Conservation (phyloP, 441 rosid genomes). For the Lepidium campestre region DNA sequence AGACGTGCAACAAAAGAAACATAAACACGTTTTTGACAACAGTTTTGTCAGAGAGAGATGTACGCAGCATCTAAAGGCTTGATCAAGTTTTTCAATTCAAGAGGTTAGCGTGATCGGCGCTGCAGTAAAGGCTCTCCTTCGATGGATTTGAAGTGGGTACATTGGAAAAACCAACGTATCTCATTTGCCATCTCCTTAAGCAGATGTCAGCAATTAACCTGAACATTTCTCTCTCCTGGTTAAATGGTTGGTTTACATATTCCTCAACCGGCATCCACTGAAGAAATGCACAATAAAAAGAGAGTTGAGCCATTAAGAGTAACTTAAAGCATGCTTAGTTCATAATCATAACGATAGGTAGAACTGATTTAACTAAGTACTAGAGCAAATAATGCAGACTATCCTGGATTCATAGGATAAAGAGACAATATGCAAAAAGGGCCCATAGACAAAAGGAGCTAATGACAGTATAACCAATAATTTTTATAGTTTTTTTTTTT, state of each 20-base stretch:
- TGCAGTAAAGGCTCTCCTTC: not conserved
- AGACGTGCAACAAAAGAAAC: not conserved
- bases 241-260: slow-evolving; percentile 40
- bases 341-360: not conserved
- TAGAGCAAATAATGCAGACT: too few species aligned
- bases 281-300: not conserved
- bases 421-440: too few species aligned
- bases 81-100: not conserved
- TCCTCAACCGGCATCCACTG: slow-evolving; percentile 69
- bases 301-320: not conserved
- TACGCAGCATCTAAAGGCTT: not conserved
- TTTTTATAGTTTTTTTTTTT: too few species aligned
- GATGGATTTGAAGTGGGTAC: not conserved
- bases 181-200: slow-evolving; percentile 27
- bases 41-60: not conserved
- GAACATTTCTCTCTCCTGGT: slow-evolving; percentile 30
- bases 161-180: not conserved
- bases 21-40: not conserved
- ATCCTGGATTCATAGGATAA: too few species aligned
- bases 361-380: too few species aligned
- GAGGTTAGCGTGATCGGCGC: not conserved
- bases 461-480: too few species aligned
- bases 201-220: slow-evolving; percentile 43
- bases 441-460: too few species aligned
- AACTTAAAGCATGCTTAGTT: not conserved